Evolutionary conservation across 768 basidiomycete species (phyloP), one percentile per base, ranked within the genome.

Genomic region (Dictyophora rubrovolvata): DNA sequence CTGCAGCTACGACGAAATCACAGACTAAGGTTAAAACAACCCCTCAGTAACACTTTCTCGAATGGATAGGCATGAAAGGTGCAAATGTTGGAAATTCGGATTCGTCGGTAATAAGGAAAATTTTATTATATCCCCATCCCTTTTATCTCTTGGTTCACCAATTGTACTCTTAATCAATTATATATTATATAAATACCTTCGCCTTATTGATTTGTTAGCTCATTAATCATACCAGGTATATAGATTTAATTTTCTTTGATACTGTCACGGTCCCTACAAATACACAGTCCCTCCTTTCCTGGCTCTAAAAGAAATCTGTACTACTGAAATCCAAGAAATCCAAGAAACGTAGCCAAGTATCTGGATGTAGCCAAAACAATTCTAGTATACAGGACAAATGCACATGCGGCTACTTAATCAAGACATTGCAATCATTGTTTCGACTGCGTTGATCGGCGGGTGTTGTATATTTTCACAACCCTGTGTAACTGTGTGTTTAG

Each of bases 391-490:
- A 28, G 7, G 7, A 28, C 2, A 28, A 28, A n/a, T n/a, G n/a
- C n/a, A n/a, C n/a, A n/a, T n/a, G n/a, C n/a, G n/a, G n/a, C n/a
- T n/a, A n/a, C n/a, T n/a, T n/a, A n/a, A n/a, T n/a, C n/a, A n/a
- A 42, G 11, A 12, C 11, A 12, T 12, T 42, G 28, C 5, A 42
- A 14, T 48, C n/a, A 36, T 23, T 50, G 20, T 20, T 52, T 36
- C 34, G 17, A 16, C 22, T 50, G 57, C 7, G 50, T n/a, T 16
- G 86, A 78, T 67, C 82, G 78, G 60, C 77, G 80, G 47, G 82
- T 77, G 71, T 90, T 91, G 70, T 85, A 89, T 42, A 80, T 70
- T 67, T 87, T 88, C 20, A 90, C 89, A 48, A 91, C 85, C 9
- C 79, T 76, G 33, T 17, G 16, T 16, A 53, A 33, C 7, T 20